Evolutionary conservation across 495 filamentous ascomycete genomes (phyloP).

Genomic region (Chlorociboria aeruginascens): DNA sequence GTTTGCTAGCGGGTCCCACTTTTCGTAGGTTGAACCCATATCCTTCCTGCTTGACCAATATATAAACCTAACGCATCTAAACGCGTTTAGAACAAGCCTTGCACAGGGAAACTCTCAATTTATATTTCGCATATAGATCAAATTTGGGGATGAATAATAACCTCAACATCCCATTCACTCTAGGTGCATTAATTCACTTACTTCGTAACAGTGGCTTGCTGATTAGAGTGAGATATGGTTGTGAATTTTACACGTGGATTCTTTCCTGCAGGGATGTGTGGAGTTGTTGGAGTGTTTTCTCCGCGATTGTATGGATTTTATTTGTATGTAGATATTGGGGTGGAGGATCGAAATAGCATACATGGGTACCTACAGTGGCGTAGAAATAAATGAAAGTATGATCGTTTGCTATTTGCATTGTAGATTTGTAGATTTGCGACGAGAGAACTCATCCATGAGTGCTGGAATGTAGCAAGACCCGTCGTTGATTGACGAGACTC

Average conservation of each 20-base stretch:
- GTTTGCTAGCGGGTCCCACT: slow-evolving; percentile 48
- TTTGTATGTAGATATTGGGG: slow-evolving; percentile 3
- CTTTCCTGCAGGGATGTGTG: slow-evolving; percentile 29
- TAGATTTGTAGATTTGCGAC: slow-evolving; percentile 25
- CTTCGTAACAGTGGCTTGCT: slow-evolving; percentile 36
- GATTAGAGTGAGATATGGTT: slow-evolving; percentile 44
- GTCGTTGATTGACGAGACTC: too few relatives aligned
- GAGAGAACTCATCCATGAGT: slow-evolving; percentile 21
- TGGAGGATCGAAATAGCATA: slow-evolving; percentile 17
- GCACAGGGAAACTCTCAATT: slow-evolving; percentile 35
- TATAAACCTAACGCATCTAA: slow-evolving; percentile 34
- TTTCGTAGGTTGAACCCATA: slow-evolving; percentile 42
- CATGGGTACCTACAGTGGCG: slow-evolving; percentile 52
- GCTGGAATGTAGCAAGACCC: too few relatives aligned
- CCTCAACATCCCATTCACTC: slow-evolving; percentile 36
- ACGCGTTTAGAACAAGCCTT: slow-evolving; percentile 38
- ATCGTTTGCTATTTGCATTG: slow-evolving; percentile 31
- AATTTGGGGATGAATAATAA: slow-evolving; percentile 40
- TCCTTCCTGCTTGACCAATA: slow-evolving; percentile 37
- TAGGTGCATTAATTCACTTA: slow-evolving; percentile 39
- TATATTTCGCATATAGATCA: slow-evolving; percentile 40
- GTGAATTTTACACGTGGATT: slow-evolving; percentile 41
- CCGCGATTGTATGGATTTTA: slow-evolving; percentile 33
- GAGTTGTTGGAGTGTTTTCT: slow-evolving; percentile 41
- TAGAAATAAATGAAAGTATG: slow-evolving; percentile 43